A percentile compares a stretch with the other conserved stretches of the same genome.
phyloP scores from a whole-genome alignment of 2,329 filamentous ascomycete genomes.

The Fusarium bulbicola region DNA sequence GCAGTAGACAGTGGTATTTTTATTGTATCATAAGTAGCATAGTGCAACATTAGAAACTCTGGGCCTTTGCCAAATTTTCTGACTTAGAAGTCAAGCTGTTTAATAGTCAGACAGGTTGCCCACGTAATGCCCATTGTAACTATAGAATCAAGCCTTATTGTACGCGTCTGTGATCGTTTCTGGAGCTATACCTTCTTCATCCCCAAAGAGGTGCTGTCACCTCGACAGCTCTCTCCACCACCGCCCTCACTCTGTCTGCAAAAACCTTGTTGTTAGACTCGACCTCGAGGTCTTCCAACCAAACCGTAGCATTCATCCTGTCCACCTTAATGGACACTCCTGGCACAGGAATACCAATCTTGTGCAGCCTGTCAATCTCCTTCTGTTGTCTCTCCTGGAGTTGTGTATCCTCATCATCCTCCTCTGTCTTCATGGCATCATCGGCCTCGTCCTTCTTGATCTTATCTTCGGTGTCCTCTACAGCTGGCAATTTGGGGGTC shows the following conservation, averaged over 20 bases:
- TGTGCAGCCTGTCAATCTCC: slow-evolving; percentile 82
- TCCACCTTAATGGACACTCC: slow-evolving; percentile 89
- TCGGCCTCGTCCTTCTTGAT: slow-evolving; percentile 50
- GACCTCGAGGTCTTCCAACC: slow-evolving; percentile 91
- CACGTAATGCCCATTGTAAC: neutral
- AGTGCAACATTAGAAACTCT: slow-evolving; percentile 39
- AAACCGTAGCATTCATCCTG: slow-evolving; percentile 86
- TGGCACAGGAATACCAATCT: slow-evolving; percentile 88
- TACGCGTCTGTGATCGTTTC: neutral
- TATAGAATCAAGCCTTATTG: neutral
- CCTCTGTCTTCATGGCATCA: slow-evolving; percentile 47
- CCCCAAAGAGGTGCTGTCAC: slow-evolving; percentile 80
- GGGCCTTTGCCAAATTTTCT: slow-evolving; percentile 19
- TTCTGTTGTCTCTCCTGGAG: slow-evolving; percentile 66
- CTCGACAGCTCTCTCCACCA: slow-evolving; percentile 90
- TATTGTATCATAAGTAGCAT: slow-evolving; percentile 48
- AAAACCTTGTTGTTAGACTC: slow-evolving; percentile 84
- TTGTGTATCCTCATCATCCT: slow-evolving; percentile 53
- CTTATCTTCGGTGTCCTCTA: slow-evolving; percentile 48
- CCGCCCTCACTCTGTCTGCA: slow-evolving; percentile 84
- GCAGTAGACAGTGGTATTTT: slow-evolving; percentile 46
- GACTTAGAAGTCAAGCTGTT: neutral
- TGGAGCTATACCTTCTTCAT: slow-evolving; percentile 35
- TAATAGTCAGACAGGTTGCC: neutral
- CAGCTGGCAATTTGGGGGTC: slow-evolving; percentile 63